Evolutionary conservation across 331 rosid species (phyloP).

Genomic region (Spiraea crenata): DNA sequence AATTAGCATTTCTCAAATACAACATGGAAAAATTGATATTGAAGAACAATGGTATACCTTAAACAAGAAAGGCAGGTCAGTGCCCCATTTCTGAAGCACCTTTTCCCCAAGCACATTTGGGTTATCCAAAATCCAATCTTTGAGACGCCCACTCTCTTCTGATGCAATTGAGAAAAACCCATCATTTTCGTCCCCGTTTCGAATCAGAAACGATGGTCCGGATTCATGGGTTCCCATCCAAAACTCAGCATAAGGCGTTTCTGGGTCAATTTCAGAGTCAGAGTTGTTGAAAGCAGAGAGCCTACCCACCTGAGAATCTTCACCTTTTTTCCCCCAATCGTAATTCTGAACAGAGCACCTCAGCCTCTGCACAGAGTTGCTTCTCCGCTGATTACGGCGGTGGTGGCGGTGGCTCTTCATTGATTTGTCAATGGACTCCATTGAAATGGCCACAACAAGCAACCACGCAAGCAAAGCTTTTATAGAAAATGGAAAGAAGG

Average conservation of each 20-base stretch:
- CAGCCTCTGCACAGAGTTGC: slow-evolving; percentile 38
- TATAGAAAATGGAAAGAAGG: not conserved
- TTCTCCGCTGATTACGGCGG: slow-evolving; percentile 13
- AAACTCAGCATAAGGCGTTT: slow-evolving; percentile 73
- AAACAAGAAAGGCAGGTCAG: slow-evolving; percentile 82
- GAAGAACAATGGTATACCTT: slow-evolving; percentile 44
- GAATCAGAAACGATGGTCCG: slow-evolving; percentile 67
- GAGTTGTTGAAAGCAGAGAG: slow-evolving; percentile 70
- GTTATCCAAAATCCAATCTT: slow-evolving; percentile 66
- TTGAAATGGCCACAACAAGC: slow-evolving; percentile 1
- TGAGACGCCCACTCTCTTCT: slow-evolving; percentile 37
- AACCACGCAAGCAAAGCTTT: not conserved
- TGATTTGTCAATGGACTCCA: slow-evolving; percentile 25
- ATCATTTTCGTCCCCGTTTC: slow-evolving; percentile 16
- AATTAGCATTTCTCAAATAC: not conserved
- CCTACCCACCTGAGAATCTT: slow-evolving; percentile 61
- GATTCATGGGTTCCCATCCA: slow-evolving; percentile 98
- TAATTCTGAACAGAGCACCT: slow-evolving; percentile 70
- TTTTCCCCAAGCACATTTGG: slow-evolving; percentile 71
- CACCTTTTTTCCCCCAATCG: slow-evolving; percentile 80
- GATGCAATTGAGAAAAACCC: slow-evolving; percentile 23
- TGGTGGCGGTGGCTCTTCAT: not conserved
- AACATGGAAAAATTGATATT: not conserved
- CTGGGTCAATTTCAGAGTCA: slow-evolving; percentile 37
- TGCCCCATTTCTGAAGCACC: slow-evolving; percentile 71